Evolutionary conservation across 2,329 filamentous ascomycete genomes (phyloP), one percentile per base, ranked within the genome.

Genomic region (Monosporascus ibericus): DNA sequence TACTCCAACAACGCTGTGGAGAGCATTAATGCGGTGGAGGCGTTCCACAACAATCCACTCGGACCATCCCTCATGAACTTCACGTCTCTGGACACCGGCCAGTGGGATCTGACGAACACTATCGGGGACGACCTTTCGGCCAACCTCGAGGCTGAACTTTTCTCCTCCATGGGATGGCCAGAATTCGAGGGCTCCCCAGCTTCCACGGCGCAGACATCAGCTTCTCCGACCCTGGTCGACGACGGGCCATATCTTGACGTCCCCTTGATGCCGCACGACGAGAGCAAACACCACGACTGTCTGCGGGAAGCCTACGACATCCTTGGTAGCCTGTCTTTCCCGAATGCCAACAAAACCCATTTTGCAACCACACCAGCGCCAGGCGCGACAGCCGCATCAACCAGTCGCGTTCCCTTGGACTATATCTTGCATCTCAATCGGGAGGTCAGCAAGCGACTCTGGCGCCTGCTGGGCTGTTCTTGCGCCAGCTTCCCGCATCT

Each of bases 371-470:
- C 46, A 36, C 24, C 48, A 11, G 37, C 44, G 30, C 8, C 44
- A 24, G 20, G 15, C 27, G 18, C 50, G 22, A 37, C 52, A 30
- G 3, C 24, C 7, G 18, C 34, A 9, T 42, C 44, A 6, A 22
- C 46, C 11, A 47, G 50, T 17, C 14, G 8, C 34, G 34, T 60
- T 5, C 53, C 59, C 5, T 47, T 65, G 9, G 63, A 65, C 37
- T 55, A 55, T 39, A 44, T 64, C 6, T 53, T 65, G 14, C 57
- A 53, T n/a, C 53, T 60, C 36, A 65, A 57, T 48, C 60, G 63
- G 25, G 60, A 65, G 18, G 58, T 60, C 8, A 57, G 36, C 49
- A 62, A 63, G 40, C 53, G 60, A 3, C 61, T 65, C 6, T 36
- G 40, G 18, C 50, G 40, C 6, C 55, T 64, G 11, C 39, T 64